Evolutionary conservation across 371 early-diverging fungal species (phyloP), one percentile per base, ranked within the genome.

Genomic region (Circinella minor): DNA sequence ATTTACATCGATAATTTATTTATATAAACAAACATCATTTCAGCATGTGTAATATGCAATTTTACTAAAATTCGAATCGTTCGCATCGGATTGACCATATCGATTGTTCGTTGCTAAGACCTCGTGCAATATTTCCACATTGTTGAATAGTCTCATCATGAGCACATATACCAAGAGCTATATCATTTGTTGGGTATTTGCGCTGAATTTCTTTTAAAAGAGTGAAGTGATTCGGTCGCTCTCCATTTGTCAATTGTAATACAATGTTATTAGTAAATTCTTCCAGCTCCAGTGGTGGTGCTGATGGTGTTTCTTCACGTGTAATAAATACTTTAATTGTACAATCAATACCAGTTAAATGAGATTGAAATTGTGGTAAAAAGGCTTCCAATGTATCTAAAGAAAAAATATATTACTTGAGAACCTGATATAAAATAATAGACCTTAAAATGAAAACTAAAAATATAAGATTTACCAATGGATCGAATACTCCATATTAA

Each of bases 51-150:
- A 27, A 27, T 39, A 11, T 36, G 3, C 1, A 43, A 11, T 43
- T 1, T 13, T 59, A 18, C 43, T 66, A 76, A 20, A 74, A 55
- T 47, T 80, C 74, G 65, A 83, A 83, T 48, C 74, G 66, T 59
- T 83, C 83, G 27, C 43, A 70, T 51, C 71, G 68, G n/a, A 83
- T 38, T 13, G 55, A 36, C 83, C 83, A 83, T 9, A 69, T 70
- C 6, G 76, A 62, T 55, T 62, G 13, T n/a, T 18, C 4, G 75
- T 71, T 36, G 68, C 77, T 67, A 68, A 55, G 66, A 62, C 68
- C 8, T 59, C 71, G 36, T 60, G 71, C 70, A 64, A 70, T 14
- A 59, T 70, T 71, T 4, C 72, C 67, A 39, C 76, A 76, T 34
- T 36, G 14, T 15, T 55, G 46, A 6, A 71, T 63, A 11, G 76